Evolutionary conservation across 2,329 filamentous ascomycete genomes (phyloP), one percentile per base, ranked within the genome.

Genomic region (Lachnellula arida): DNA sequence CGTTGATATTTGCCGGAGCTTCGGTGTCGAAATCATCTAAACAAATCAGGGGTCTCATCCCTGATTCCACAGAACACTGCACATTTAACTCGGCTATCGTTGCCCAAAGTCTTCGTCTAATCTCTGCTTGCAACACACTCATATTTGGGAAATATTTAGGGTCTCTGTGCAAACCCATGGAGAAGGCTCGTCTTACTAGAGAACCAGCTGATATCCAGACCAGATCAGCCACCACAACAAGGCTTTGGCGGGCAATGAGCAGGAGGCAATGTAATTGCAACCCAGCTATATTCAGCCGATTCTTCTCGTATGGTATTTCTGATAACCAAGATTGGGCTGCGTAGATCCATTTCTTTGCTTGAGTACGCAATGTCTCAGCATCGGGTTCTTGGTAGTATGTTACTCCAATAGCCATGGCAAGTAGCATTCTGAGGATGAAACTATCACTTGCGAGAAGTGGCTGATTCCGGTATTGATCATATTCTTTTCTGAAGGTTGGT

Each of bases 151-250:
- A 73, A 51, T 74, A 70, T 32, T 68, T 71, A 0, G 81, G 81
- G 52, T 84, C 81, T 2, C 78, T 75, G 62, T 84, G 80, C 4
- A 84, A 70, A 4, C 81, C 81, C 74, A 82, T 81, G 53, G 74
- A 75, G 66, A 84, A 77, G 51, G 79, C 81, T 14, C 74, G 76
- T 4, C 80, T 73, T n/a, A 81, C 58, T n/a, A 83, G 60, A 5
- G 43, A 43, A 1, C 81, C 81, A 0, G 74, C 70, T 2, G 75
- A 71, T 32, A 80, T 73, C 79, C 79, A 83, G 4, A 74, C 70
- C 11, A 81, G 64, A 55, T 83, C 80, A 9, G 73, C 73, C 6
- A 75, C 76, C 2, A 81, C 70, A 15, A 72, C 74, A 32, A 74
- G 75, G 0, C 72, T 73, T 34, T 78, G 74, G 25, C 77, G 75